A percentile compares a stretch with the other conserved stretches of the same genome.
Evolutionary conservation across 331 rosid genomes (phyloP).

Genomic region (Acacia concinna): DNA sequence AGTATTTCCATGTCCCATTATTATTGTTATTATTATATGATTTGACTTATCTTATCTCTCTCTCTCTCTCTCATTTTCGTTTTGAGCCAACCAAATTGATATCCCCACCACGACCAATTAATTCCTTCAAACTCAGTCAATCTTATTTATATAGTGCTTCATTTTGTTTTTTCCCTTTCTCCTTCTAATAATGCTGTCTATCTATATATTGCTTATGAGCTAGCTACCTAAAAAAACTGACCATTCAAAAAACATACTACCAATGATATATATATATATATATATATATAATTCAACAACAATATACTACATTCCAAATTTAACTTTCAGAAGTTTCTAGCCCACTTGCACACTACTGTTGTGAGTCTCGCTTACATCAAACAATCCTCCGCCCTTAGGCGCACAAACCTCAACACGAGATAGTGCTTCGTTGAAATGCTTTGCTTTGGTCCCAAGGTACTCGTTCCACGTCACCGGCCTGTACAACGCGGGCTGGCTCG

Average conservation of each 20-base stretch:
- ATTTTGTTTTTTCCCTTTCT: background rate
- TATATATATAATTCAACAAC: background rate
- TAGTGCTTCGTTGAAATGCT: slow-evolving; percentile 78
- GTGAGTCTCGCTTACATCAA: slow-evolving; percentile 50
- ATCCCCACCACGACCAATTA: background rate
- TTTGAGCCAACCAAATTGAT: slow-evolving; percentile 33
- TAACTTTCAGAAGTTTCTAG: slow-evolving; percentile 29
- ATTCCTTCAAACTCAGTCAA: background rate
- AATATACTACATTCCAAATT: background rate
- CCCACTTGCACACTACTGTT: slow-evolving; percentile 46
- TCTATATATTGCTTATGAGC: background rate
- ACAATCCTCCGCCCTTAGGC: slow-evolving; percentile 42
- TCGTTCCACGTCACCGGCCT: slow-evolving; percentile 83
- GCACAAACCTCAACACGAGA: slow-evolving; percentile 50
- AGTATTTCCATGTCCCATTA: background rate
- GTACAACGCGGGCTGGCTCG: slow-evolving; percentile 63
- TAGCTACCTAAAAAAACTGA: slow-evolving; percentile 35
- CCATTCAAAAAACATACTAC: background rate
- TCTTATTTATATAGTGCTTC: slow-evolving; percentile 5
- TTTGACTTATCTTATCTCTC: slow-evolving; percentile 18
- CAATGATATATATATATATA: background rate
- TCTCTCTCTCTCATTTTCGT: background rate
- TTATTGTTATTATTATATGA: background rate
- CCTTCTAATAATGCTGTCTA: background rate
- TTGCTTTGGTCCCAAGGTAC: slow-evolving; percentile 81